Evolutionary conservation across 2,329 filamentous ascomycete genomes (phyloP).

Genomic region (Curvularia eragrostidis): DNA sequence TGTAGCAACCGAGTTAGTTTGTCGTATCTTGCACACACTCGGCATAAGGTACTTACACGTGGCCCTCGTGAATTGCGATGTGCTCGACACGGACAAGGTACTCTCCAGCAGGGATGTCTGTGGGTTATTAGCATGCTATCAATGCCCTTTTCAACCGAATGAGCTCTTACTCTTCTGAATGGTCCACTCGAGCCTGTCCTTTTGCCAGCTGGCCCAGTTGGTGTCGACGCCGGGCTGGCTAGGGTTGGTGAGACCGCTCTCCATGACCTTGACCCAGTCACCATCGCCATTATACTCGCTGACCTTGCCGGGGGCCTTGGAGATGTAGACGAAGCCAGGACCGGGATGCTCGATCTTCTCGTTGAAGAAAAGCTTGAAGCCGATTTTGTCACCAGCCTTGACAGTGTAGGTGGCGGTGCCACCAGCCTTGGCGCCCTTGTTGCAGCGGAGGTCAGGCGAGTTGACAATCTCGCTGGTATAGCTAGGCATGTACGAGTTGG

Average conservation of each 20-base stretch:
- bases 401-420: constrained; percentile 48
- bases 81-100: constrained; percentile 48
- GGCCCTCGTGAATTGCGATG: constrained; percentile 43
- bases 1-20: background rate
- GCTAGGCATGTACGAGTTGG: constrained; percentile 44
- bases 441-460: constrained; percentile 47
- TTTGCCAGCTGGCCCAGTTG: constrained; percentile 48
- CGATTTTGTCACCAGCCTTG: constrained; percentile 57
- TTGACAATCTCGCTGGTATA: constrained; percentile 42
- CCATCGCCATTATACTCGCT: constrained; percentile 71
- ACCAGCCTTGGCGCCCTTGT: constrained; percentile 43
- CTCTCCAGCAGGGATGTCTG: constrained; percentile 48
- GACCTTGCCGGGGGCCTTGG: constrained; percentile 67
- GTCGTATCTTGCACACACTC: background rate
- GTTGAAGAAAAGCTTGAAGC: constrained; percentile 60
- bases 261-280: constrained; percentile 48
- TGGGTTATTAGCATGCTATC: background rate
- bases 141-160: background rate
- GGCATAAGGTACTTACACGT: constrained; percentile 20
- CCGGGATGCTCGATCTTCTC: constrained; percentile 54
- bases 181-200: constrained; percentile 53
- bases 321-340: constrained; percentile 49
- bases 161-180: constrained; percentile 43
- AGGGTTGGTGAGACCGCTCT: constrained; percentile 41
- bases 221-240: constrained; percentile 32